These are phyloP conservation scores for Penicillium sp. DNA, from an alignment of 2,329 filamentous ascomycete species.

Conservation along the genomic window DNA sequence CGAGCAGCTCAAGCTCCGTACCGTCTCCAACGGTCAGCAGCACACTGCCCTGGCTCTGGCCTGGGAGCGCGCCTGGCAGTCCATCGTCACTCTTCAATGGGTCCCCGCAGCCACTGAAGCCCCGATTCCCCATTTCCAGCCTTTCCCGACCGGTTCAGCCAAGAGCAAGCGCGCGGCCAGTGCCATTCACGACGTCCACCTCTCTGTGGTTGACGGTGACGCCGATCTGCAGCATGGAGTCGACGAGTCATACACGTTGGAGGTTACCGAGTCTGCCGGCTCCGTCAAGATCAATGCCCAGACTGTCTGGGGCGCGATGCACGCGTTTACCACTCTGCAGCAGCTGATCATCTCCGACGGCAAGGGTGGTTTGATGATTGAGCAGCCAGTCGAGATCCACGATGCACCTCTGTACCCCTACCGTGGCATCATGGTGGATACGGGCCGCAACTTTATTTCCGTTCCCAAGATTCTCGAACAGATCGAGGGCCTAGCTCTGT, in stretches of 20 bases:
- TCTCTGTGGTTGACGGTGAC: slow-evolving; percentile 45
- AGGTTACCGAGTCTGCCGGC: slow-evolving; percentile 39
- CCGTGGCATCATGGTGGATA: slow-evolving; percentile 54
- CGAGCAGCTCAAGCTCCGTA: slow-evolving; percentile 38
- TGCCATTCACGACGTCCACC: slow-evolving; percentile 42
- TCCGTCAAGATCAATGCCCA: slow-evolving; percentile 46
- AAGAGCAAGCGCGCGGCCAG: slow-evolving; percentile 30
- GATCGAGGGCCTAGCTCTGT: slow-evolving; percentile 52
- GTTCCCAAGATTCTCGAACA: slow-evolving; percentile 52
- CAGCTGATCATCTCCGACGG: slow-evolving; percentile 52
- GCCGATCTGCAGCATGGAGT: slow-evolving; percentile 54
- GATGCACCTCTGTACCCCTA: slow-evolving; percentile 52
- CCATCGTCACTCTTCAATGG: slow-evolving; percentile 52
- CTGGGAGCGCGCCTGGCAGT: slow-evolving; percentile 49
- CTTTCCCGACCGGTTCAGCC: slow-evolving; percentile 47
- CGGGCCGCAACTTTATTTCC: slow-evolving; percentile 53
- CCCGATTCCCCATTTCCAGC: slow-evolving; percentile 48
- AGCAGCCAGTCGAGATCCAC: slow-evolving; percentile 50
- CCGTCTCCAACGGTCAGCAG: slow-evolving; percentile 22
- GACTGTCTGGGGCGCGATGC: slow-evolving; percentile 53
- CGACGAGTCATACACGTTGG: slow-evolving; percentile 54
- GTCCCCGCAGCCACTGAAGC: slow-evolving; percentile 51
- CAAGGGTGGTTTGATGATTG: slow-evolving; percentile 45
- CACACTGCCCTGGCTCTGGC: slow-evolving; percentile 42
- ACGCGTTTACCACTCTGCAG: slow-evolving; percentile 56